phyloP scores from a whole-genome alignment of 345 rosid species.

The Euphorbia pulcherrima region DNA sequence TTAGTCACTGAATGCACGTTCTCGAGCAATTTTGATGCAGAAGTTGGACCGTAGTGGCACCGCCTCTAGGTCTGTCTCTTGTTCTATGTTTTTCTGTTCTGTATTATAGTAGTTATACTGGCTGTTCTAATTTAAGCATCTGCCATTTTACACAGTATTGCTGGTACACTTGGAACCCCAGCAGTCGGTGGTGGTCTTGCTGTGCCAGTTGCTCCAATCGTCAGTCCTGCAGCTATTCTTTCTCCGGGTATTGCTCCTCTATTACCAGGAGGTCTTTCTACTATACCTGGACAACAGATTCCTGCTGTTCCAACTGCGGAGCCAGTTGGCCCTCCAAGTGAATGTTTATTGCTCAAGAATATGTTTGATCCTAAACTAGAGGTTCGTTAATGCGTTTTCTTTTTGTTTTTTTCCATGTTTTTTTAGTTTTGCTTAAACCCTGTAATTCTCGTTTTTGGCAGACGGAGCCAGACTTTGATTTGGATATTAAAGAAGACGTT shows the following conservation, averaged over 20 bases:
- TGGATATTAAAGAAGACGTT: constrained; percentile 92
- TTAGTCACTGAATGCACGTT: constrained; percentile 85
- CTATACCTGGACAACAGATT: constrained; percentile 49
- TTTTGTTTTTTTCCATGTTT: neutral
- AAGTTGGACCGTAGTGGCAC: constrained; percentile 90
- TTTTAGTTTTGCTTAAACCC: neutral
- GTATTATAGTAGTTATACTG: neutral
- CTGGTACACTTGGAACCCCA: constrained; percentile 35
- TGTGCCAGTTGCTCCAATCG: constrained; percentile 38
- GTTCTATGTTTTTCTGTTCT: neutral
- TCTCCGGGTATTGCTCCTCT: constrained; percentile 53
- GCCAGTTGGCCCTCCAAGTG: constrained; percentile 69
- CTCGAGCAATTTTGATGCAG: constrained; percentile 85
- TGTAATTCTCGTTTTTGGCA: constrained; percentile 30
- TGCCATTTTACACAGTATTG: constrained; percentile 28
- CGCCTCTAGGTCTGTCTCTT: constrained; percentile 58
- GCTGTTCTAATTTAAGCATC: constrained; percentile 8
- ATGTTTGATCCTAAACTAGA: constrained; percentile 87
- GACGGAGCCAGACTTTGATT: constrained; percentile 79
- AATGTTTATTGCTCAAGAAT: constrained; percentile 76
- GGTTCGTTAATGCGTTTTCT: constrained; percentile 33
- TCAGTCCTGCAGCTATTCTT: constrained; percentile 39
- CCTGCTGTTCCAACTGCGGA: constrained; percentile 44
- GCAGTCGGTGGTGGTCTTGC: constrained; percentile 38
- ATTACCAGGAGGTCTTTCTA: constrained; percentile 43